Evolutionary conservation across 2,329 filamentous ascomycete genomes (phyloP).

Genomic region (Ophiostoma perfectum): DNA sequence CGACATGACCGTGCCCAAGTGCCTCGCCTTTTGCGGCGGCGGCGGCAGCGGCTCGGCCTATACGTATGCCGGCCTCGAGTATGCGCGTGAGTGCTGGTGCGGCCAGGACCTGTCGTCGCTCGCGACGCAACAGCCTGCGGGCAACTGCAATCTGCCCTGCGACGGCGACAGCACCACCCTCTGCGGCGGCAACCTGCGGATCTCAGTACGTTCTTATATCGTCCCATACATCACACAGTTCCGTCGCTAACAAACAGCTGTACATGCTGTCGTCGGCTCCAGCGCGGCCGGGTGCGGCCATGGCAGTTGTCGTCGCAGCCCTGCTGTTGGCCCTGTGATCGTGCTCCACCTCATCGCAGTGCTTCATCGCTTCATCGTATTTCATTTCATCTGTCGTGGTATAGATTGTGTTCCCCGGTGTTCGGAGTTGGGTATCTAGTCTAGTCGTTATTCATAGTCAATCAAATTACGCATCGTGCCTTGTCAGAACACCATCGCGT

Average conservation of each 20-base stretch:
- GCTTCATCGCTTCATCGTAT: neutral
- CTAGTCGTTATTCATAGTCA: neutral
- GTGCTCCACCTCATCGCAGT: too few relatives aligned
- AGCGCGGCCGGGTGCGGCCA: neutral
- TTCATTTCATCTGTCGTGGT: neutral
- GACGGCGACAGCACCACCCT: constrained; percentile 47
- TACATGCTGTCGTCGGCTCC: constrained; percentile 23
- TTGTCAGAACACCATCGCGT: constrained; percentile 43
- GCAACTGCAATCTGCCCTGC: constrained; percentile 48
- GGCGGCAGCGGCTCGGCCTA: constrained; percentile 35
- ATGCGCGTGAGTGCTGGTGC: constrained; percentile 55
- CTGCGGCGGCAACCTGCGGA: constrained; percentile 50
- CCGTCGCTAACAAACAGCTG: constrained; percentile 20
- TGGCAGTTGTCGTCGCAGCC: constrained; percentile 6
- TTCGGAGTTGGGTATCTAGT: constrained; percentile 9
- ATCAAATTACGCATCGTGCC: neutral
- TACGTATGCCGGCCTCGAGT: constrained; percentile 52
- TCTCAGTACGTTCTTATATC: constrained; percentile 36
- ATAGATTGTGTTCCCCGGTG: neutral
- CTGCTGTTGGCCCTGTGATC: constrained; percentile 6
- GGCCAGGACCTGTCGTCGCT: constrained; percentile 45
- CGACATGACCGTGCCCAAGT: constrained; percentile 48
- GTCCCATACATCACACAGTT: neutral
- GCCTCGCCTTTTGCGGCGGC: constrained; percentile 45
- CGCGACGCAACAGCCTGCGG: constrained; percentile 43